Evolutionary conservation across 108 stramenopile genomes (phyloP).

Genomic region (Cyclotella baltica): DNA sequence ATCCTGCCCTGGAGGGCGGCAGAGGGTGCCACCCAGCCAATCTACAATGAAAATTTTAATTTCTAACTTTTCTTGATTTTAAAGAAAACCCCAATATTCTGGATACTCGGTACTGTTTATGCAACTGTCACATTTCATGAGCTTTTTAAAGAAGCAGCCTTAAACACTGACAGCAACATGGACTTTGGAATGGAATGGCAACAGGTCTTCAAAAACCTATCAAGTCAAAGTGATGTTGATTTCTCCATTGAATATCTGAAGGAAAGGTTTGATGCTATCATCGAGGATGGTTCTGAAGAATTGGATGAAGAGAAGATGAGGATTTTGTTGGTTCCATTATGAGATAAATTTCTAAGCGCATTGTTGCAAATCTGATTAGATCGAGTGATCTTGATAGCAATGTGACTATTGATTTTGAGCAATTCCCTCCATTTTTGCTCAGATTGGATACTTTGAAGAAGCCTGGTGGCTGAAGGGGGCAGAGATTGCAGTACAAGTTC

Average conservation of each 20-base stretch:
- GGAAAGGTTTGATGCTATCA: constrained; percentile 11
- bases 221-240: neutral
- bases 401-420: constrained; percentile 25
- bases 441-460: constrained; percentile 2
- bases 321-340: neutral
- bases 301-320: constrained; percentile 22
- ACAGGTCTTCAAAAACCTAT: constrained; percentile 4
- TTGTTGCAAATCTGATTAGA: constrained; percentile 20
- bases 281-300: constrained; percentile 20
- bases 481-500: too few relatives aligned
- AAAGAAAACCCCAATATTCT: too few relatives aligned
- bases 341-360: constrained; percentile 13
- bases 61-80: too few relatives aligned
- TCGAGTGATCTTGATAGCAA: constrained; percentile 21
- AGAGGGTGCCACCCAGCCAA: too few relatives aligned
- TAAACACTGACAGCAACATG: constrained; percentile 20
- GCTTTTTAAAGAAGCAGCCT: constrained; percentile 31
- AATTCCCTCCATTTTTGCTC: constrained; percentile 14
- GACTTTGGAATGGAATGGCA: constrained; percentile 33
- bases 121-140: constrained; percentile 43
- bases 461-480: neutral
- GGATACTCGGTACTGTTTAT: too few relatives aligned
- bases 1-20: too few relatives aligned
- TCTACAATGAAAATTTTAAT: too few relatives aligned
- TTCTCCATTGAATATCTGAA: constrained; percentile 17